Evolutionary conservation across 2,329 filamentous ascomycete species (phyloP), one percentile per base, ranked within the genome.

Genomic region (Waltergamsia citrina): DNA sequence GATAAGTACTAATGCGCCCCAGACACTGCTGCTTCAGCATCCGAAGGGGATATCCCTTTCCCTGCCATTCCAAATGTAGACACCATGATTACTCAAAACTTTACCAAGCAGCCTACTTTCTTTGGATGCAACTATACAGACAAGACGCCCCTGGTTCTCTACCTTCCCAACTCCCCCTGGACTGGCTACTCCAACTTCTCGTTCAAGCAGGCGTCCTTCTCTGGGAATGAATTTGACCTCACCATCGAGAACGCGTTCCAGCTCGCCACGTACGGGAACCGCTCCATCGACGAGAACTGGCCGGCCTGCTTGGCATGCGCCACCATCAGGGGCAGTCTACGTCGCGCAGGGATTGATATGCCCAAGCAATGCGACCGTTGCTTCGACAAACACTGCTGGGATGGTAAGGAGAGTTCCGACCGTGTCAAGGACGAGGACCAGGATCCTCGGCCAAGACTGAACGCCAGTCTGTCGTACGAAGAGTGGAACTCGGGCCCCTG

Each of bases 231-330:
- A 36, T 38, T 51, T 4, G 39, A 49, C 14, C 33, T 43, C 15
- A 43, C 42, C 4, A 29, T 47, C 11, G 47, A 48, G 0, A 94
- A 94, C 56, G 87, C 84, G 4, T 88, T 82, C 59, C 71, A 90
- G 47, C 70, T 78, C 6, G 86, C 74, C 1, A 93, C 86, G 0
- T 78, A 80, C 61, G 86, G 72, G 18, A 94, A 94, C 52, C 74
- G 70, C 17, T 85, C 82, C 0, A 46, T 79, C 2, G 79, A 90
- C 50, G 44, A 55, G 2, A 55, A 77, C 25, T 94, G 86, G 86
- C 68, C 78, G 0, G 67, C 75, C 0, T 94, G 87, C 45, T 76
- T 90, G 2, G 85, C 78, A 2, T 94, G 87, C 52, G 86, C 86
- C 1, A 75, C 87, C 5, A 65, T 94, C 8, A 74, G 68, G 34